Percentiles rank a stretch among this genome's conserved stretches.
Conservation (phyloP, 148 eudicot species). For the Silene latifolia region DNA sequence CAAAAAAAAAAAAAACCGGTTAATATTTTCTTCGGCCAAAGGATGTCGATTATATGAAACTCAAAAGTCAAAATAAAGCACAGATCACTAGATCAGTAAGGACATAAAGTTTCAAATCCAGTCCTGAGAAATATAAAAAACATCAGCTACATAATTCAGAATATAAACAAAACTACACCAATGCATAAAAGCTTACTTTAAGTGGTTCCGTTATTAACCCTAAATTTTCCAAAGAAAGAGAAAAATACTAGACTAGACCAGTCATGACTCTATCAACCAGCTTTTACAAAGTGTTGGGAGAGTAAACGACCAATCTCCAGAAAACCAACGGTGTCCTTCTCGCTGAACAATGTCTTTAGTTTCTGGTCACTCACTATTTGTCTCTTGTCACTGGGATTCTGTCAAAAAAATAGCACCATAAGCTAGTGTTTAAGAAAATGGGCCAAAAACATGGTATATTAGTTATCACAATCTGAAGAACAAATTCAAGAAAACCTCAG, state of each 20-base stretch:
- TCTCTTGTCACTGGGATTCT: constrained; percentile 58
- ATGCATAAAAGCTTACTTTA: constrained; percentile 9
- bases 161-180: not conserved
- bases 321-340: constrained; percentile 55
- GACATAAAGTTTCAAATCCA: not conserved
- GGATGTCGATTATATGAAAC: not conserved
- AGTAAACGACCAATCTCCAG: constrained; percentile 46
- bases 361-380: constrained; percentile 57
- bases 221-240: not conserved
- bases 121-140: not conserved
- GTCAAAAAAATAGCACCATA: constrained; percentile 16
- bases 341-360: constrained; percentile 53
- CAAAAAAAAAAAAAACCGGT: too few species aligned
- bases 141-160: not conserved
- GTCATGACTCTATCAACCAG: constrained; percentile 16
- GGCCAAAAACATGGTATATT: not conserved
- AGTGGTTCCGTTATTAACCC: constrained; percentile 4
- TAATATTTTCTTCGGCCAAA: not conserved
- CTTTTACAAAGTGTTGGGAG: constrained; percentile 44
- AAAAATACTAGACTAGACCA: not conserved
- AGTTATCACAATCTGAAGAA: not conserved
- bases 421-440: not conserved
- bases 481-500: not conserved
- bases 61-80: not conserved
- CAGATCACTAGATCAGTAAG: not conserved